Evolutionary conservation across 2,329 filamentous ascomycete species (phyloP), one percentile per base, ranked within the genome.

Genomic region (Bipolaris sorokiniana): DNA sequence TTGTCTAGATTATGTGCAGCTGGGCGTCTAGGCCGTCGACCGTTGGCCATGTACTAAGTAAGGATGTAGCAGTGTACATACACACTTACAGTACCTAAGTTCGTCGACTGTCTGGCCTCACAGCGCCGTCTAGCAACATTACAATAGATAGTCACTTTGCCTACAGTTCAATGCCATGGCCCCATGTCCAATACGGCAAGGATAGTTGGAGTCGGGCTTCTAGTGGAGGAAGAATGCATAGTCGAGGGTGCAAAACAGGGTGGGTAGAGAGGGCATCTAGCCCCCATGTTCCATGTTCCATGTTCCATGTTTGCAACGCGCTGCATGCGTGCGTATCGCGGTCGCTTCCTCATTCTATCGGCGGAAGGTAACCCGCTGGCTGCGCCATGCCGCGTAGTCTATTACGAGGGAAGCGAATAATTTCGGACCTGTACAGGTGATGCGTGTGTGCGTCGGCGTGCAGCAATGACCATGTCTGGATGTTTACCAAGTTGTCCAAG

Each of bases 311-410:
- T 53, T 56, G 57, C 57, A 58, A 47, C 11, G 59, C 53, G 54
- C 55, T 60, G 58, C 57, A 56, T 56, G 51, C 54, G 55, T 54
- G 51, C 51, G 55, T 54, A 45, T 62, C 48, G 47, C 56, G 46
- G 65, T 59, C 59, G 65, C 47, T 54, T 54, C 51, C 60, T 64
- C 51, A 61, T 59, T 62, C 61, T 68, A 61, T 66, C 63, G 61
- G 51, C 56, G 71, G 68, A 72, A 72, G 64, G 70, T 68, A 60
- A 54, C 47, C 64, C 63, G 66, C 54, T 48, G 48, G 16, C 13
- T 59, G 56, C 58, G 53, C 56, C 48, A 60, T 62, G 58, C 55
- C 58, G 44, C 58, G 42, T 62, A 37, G 44, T 54, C 37, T 40
- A 49, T 54, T 47, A 56, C 51, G 36, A 51, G 41, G 34, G 23